These are phyloP conservation scores for Quercus wislizeni DNA, from an alignment of 306 rosid genomes.

Conservation along the genomic window DNA sequence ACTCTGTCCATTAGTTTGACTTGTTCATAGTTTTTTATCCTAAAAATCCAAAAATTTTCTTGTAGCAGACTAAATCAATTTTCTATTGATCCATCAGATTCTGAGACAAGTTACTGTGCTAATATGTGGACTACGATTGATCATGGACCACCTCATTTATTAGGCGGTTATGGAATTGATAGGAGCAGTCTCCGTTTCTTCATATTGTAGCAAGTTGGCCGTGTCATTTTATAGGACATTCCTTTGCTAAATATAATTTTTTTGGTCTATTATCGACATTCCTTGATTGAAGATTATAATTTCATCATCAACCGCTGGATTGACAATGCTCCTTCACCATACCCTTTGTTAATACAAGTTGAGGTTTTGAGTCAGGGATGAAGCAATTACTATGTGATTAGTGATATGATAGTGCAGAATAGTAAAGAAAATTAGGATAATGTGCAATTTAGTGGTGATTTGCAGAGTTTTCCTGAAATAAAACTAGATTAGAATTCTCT, in stretches of 20 bases:
- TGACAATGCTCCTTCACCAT: conserved; percentile 8
- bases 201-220: conserved; percentile 25
- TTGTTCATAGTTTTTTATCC: no score
- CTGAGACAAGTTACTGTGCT: conserved; percentile 1
- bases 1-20: no score
- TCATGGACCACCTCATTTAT: conserved; percentile 40
- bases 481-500: no score
- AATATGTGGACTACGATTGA: not conserved
- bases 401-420: not conserved
- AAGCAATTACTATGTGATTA: not conserved
- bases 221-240: conserved; percentile 22
- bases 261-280: conserved; percentile 30
- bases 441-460: not conserved
- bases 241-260: not conserved
- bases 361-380: conserved; percentile 8
- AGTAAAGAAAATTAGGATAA: not conserved
- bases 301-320: conserved; percentile 25
- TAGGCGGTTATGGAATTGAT: conserved; percentile 41
- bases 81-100: not conserved
- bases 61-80: no score
- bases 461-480: not conserved
- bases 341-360: not conserved
- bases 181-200: conserved; percentile 30
- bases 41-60: no score
- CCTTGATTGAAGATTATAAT: conserved; percentile 30